Conservation (phyloP, 306 rosid species). For the Albizia julibrissin region DNA sequence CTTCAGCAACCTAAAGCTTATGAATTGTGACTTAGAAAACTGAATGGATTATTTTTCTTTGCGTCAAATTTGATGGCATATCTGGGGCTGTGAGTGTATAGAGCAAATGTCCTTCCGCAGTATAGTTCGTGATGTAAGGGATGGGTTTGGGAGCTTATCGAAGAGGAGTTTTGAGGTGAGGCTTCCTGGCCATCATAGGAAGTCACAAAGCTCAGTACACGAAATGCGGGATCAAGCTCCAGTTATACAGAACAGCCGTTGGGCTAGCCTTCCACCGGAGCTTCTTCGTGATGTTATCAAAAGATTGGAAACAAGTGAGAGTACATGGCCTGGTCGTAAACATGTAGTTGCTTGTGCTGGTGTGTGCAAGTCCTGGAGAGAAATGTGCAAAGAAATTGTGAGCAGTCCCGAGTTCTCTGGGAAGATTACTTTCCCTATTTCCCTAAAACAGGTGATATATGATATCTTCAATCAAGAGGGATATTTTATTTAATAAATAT, state of each 20-base stretch:
- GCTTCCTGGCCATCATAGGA: constrained; percentile 75
- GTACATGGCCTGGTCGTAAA: constrained; percentile 86
- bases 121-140: constrained; percentile 93
- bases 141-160: constrained; percentile 89
- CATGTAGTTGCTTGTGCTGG: constrained; percentile 89
- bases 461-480: no score
- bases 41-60: constrained; percentile 31
- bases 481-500: no score
- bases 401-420: constrained; percentile 81
- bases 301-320: constrained; percentile 90
- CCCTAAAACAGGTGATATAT: constrained; percentile 78
- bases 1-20: constrained; percentile 20
- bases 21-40: constrained; percentile 28
- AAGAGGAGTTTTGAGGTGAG: constrained; percentile 88
- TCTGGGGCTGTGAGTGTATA: constrained; percentile 37
- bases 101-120: constrained; percentile 89
- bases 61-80: constrained; percentile 29
- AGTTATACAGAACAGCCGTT: constrained; percentile 72
- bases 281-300: constrained; percentile 84
- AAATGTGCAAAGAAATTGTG: constrained; percentile 93
- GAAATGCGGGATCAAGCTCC: constrained; percentile 67
- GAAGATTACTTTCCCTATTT: constrained; percentile 87
- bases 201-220: constrained; percentile 77
- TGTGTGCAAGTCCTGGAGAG: constrained; percentile 96
- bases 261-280: constrained; percentile 98